Evolutionary conservation across 192 early-diverging fungal species (phyloP).

Genomic region (Backusella luteola): DNA sequence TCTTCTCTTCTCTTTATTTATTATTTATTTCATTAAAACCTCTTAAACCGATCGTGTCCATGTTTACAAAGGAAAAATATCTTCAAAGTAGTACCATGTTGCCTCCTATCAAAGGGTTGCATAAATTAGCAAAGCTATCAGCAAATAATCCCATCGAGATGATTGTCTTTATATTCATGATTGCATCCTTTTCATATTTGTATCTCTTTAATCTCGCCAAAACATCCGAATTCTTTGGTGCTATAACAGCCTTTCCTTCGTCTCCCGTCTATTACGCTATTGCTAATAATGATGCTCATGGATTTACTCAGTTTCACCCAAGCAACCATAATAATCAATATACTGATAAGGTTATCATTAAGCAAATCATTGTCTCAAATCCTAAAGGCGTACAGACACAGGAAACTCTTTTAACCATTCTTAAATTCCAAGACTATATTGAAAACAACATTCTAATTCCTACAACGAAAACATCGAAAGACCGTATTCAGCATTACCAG

Average conservation of each 20-base stretch:
- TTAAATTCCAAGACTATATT: conserved; percentile 34
- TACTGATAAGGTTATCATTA: conserved; percentile 41
- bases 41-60: neutral
- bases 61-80: neutral
- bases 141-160: conserved; percentile 78
- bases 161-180: conserved; percentile 64
- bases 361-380: conserved; percentile 49
- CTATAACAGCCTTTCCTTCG: conserved; percentile 33
- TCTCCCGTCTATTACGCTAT: conserved; percentile 37
- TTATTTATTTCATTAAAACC: neutral
- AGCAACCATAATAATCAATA: neutral
- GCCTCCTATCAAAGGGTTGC: neutral
- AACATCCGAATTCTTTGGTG: conserved; percentile 62
- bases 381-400: conserved; percentile 40
- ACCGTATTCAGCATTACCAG: neutral
- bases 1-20: neutral
- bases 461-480: conserved; percentile 9
- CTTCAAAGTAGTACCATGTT: neutral
- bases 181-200: conserved; percentile 76
- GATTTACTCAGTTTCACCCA: neutral
- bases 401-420: conserved; percentile 38
- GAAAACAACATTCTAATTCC: conserved; percentile 39
- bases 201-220: conserved; percentile 66
- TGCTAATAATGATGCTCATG: neutral
- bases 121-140: conserved; percentile 37